Base-by-base conservation (phyloP, 1,284 basidiomycete genomes). In the Takashimella tepidaria region DNA sequence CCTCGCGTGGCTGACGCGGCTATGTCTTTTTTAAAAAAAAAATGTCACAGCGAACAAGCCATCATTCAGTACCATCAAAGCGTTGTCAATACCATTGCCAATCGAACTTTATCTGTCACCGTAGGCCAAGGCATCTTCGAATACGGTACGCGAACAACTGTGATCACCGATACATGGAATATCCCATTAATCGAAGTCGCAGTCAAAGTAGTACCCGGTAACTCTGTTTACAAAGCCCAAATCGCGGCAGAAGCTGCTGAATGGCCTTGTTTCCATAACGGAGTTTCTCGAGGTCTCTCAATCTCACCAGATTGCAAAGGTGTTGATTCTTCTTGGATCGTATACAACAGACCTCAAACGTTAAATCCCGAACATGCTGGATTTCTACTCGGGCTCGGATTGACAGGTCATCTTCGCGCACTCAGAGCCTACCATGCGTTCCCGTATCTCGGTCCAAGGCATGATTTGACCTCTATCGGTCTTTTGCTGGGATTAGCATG, bases 241-340 rank as follows among this genome's bases (percentile, higher is more conserved):
- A 79, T 88, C 40, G 70, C 79, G 2, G 82, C 85, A 0, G 92
- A 95, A 43, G 85, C 84, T 40, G 75, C 84, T 8, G 84, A 82
- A 53, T 99, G 95, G 96, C 92, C 92, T 16, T 88, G 92, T 57
- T 99, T 99, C 74, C 93, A 98, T 75, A 95, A 96, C 59, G 96
- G 96, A 16, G 93, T 96, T 0, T 89, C 92, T 1, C 88, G 91
- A 1, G 95, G 88, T 1, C 75, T 99, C 53, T 84, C 88, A 4
- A 84, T 92, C 49, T 84, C 87, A 0, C 83, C 87, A 0, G 81
- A 84, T n/a, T 82, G 86, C n/a, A 77, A 80, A 50, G 84, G 84
- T 19, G 82, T 92, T 41, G 88, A 92, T 67, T 89, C 87, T 57
- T 90, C 91, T 0, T 95, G 93, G 86, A 92, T 96, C 64, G 86